Evolutionary conservation across 2,329 filamentous ascomycete species (phyloP), one percentile per base, ranked within the genome.

Genomic region (Botrytis elliptica): DNA sequence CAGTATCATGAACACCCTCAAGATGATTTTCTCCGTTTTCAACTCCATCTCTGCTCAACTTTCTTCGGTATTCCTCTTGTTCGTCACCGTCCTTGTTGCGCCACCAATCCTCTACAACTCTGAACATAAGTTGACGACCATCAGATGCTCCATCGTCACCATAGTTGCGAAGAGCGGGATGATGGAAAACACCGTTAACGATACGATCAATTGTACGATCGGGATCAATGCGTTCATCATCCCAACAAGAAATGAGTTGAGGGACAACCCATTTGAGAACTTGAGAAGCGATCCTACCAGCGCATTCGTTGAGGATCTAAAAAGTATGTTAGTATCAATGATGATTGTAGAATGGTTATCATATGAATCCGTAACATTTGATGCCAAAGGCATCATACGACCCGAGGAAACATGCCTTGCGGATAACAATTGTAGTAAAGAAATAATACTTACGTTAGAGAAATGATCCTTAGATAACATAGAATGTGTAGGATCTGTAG

Each of bases 391-490:
- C 4, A 52, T 52, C 49, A 52, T 52, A 1, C 25, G 49, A 52
- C 4, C 49, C 7, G 4, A 14, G n/a, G n/a, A 18, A 70, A 36
- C 29, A 25, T 25, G 29, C n/a, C 40, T 42, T 33, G 38, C 10
- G 20, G 66, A 25, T 42, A 33, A 33, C 14, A 36, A 22, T 6
- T 52, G 22, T n/a, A 25, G 10, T 6, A 1, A 33, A 4, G 20
- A 29, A 12, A 46, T 25, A 2, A 18, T 44, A 76, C 78, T 70
- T 76, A 79, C 78, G 36, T 81, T 82, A 78, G 86, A 83, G 82
- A 98, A 98, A 83, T 98, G 95, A 79, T 98, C 95, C 85, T 98
- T 98, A 74, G 94, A 94, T 70, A 98, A 85, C 95, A 97, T 97
- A 33, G 93, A 97, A 84, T 98, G 95, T 1, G 95, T 98, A 0